These are phyloP conservation scores for Kodamaea leandrae DNA, from an alignment of 805 yeast species.

Conservation along the genomic window DNA sequence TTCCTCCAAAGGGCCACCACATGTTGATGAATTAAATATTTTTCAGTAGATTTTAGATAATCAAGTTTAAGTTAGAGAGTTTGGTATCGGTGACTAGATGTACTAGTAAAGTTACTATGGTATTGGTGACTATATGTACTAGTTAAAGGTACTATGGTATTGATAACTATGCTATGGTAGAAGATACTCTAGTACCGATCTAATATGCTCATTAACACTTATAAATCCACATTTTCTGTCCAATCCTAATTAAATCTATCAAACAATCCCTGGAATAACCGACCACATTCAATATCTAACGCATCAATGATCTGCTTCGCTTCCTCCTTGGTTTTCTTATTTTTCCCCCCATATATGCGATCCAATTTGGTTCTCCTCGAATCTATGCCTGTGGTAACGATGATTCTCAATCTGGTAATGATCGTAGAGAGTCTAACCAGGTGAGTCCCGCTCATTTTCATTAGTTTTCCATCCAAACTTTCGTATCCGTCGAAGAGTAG, in stretches of 20 bases:
- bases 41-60: neutral
- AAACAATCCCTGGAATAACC: conserved; percentile 38
- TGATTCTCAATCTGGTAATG: conserved; percentile 50
- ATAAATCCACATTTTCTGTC: neutral
- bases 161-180: neutral
- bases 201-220: neutral
- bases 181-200: neutral
- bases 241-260: conserved; percentile 24
- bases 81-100: neutral
- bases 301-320: conserved; percentile 13
- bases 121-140: neutral
- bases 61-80: neutral
- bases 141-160: neutral
- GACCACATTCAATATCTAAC: conserved; percentile 36
- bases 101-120: too few relatives aligned
- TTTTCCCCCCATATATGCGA: neutral
- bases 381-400: conserved; percentile 30
- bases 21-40: conserved; percentile 11
- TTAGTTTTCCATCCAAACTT: conserved; percentile 18
- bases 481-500: conserved; percentile 31
- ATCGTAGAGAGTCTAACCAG: conserved; percentile 50
- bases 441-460: conserved; percentile 47
- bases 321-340: conserved; percentile 1
- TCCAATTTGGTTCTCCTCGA: conserved; percentile 12
- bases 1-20: conserved; percentile 30